Percentiles rank a stretch among this genome's conserved stretches.
These are phyloP conservation scores for Dissophora ornata DNA, from an alignment of 192 early-diverging fungal species.

Conservation along the genomic window DNA sequence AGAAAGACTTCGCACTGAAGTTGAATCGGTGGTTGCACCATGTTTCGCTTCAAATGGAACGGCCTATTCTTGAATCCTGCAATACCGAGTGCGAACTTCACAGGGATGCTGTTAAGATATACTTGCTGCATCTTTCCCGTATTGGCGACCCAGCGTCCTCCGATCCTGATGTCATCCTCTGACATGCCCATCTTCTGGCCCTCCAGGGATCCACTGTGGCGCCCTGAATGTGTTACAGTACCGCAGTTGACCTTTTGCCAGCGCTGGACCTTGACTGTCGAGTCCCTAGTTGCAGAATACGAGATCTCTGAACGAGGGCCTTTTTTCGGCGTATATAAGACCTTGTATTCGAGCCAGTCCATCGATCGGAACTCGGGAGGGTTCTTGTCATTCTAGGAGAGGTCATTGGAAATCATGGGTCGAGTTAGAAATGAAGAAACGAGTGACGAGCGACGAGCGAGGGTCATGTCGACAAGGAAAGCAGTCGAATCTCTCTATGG, in stretches of 20 bases:
- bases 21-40: background rate
- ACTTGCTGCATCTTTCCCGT: conserved; percentile 7
- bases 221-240: conserved; percentile 1
- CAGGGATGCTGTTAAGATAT: conserved; percentile 3
- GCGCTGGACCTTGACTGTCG: background rate
- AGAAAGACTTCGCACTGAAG: conserved; percentile 3
- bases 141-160: background rate
- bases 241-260: background rate
- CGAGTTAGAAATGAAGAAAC: background rate
- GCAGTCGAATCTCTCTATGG: too few relatives aligned
- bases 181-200: background rate
- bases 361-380: background rate
- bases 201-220: conserved; percentile 9
- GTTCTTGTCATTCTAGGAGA: background rate
- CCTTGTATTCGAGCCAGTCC: background rate
- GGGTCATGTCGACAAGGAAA: too few relatives aligned
- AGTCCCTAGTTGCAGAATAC: background rate
- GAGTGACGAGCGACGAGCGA: too few relatives aligned
- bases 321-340: background rate
- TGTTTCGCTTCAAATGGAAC: conserved; percentile 2
- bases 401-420: background rate
- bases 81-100: conserved; percentile 5
- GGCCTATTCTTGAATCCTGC: conserved; percentile 7
- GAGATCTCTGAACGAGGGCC: background rate
- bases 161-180: conserved; percentile 4